These are phyloP conservation scores for Aspergillus latus DNA, from an alignment of 2,329 filamentous ascomycete genomes.

Conservation along the genomic window DNA sequence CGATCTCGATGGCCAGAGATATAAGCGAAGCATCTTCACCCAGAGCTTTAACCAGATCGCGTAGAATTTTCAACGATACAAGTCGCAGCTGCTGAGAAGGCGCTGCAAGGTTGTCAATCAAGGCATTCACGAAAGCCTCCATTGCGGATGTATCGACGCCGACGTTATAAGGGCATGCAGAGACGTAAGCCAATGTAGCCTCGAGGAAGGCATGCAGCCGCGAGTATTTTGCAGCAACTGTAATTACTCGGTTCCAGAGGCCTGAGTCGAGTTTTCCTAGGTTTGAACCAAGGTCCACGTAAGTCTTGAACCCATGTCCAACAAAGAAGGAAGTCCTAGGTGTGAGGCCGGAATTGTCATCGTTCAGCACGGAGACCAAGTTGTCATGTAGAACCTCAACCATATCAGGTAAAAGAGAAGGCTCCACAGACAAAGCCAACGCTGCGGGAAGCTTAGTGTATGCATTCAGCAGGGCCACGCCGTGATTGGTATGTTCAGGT, in stretches of 20 bases:
- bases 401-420: conserved; percentile 66
- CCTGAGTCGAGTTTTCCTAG: conserved; percentile 59
- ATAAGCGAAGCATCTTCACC: conserved; percentile 48
- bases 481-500: conserved; percentile 49
- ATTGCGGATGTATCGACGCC: conserved; percentile 55
- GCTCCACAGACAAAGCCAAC: conserved; percentile 58
- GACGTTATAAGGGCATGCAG: conserved; percentile 27
- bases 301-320: conserved; percentile 72
- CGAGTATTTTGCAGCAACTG: conserved; percentile 65
- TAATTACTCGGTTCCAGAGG: conserved; percentile 65
- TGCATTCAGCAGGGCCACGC: conserved; percentile 67
- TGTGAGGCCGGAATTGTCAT: conserved; percentile 58
- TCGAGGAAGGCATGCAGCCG: conserved; percentile 66
- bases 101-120: conserved; percentile 72
- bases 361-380: conserved; percentile 63
- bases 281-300: conserved; percentile 64
- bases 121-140: conserved; percentile 61
- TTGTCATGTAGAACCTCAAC: conserved; percentile 66
- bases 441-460: conserved; percentile 64
- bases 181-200: conserved; percentile 56
- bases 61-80: conserved; percentile 70
- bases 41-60: conserved; percentile 51
- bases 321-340: conserved; percentile 71
- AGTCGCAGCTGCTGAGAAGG: conserved; percentile 73
- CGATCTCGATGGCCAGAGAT: conserved; percentile 70